Conservation (phyloP, 805 yeast species). For the Kodamaea nitidulidarum region DNA sequence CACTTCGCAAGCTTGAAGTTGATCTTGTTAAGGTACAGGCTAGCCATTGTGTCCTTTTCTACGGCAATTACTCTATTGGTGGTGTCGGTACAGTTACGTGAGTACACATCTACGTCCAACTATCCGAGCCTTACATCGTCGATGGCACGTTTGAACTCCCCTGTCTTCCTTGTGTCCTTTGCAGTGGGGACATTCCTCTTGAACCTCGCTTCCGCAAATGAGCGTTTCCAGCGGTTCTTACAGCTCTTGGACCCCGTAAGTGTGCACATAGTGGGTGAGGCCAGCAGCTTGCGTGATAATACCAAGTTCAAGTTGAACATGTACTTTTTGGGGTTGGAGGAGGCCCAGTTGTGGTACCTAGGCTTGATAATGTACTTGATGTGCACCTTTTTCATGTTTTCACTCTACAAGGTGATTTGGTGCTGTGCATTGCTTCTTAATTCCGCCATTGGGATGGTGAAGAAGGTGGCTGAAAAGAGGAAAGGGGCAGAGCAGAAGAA, state of each 20-base stretch:
- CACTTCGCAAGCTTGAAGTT: conserved; percentile 59
- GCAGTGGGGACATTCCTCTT: conserved; percentile 28
- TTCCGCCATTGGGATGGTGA: neutral
- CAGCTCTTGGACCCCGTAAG: conserved; percentile 52
- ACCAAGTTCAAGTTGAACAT: conserved; percentile 43
- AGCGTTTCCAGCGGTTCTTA: conserved; percentile 35
- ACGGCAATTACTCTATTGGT: conserved; percentile 52
- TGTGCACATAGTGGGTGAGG: conserved; percentile 42
- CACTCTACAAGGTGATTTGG: conserved; percentile 26
- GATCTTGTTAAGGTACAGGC: conserved; percentile 71
- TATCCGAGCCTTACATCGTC: conserved; percentile 36
- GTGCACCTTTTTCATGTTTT: conserved; percentile 41
- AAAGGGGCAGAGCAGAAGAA: neutral
- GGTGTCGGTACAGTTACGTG: conserved; percentile 52
- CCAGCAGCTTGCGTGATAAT: conserved; percentile 32
- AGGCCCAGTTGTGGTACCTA: conserved; percentile 48
- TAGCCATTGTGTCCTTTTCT: conserved; percentile 69
- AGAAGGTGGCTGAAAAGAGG: conserved; percentile 1
- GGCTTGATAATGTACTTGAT: conserved; percentile 54
- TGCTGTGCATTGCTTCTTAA: conserved; percentile 4
- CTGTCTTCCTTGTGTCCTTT: conserved; percentile 19
- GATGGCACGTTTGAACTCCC: conserved; percentile 25
- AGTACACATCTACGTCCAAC: conserved; percentile 19
- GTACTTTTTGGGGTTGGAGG: conserved; percentile 68
- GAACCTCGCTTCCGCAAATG: conserved; percentile 34